Conservation (phyloP, 257 asterid species). For the Petunia secreta region DNA sequence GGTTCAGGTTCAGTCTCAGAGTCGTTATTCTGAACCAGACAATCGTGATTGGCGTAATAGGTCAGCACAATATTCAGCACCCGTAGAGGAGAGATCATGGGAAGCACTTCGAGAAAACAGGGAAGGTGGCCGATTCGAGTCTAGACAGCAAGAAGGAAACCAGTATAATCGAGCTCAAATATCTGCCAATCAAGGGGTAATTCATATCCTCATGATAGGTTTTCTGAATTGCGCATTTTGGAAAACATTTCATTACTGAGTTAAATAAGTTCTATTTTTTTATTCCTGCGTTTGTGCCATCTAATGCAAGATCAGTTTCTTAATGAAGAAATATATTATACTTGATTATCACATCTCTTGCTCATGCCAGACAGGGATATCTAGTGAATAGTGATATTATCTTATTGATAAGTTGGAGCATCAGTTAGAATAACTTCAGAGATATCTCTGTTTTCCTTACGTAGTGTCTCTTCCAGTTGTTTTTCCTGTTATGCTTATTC, state of each 20-base stretch:
- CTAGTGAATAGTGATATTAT: not conserved
- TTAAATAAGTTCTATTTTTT: not conserved
- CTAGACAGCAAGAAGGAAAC: constrained; percentile 25
- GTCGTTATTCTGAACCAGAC: constrained; percentile 70
- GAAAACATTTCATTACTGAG: constrained; percentile 3
- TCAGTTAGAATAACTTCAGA: constrained; percentile 14
- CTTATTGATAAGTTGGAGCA: not conserved
- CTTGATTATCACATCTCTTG: not conserved
- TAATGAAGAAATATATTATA: constrained; percentile 16
- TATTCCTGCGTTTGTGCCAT: not conserved
- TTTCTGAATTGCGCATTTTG: not conserved
- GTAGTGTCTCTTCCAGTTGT: not conserved
- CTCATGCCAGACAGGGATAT: not conserved
- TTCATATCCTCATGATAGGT: constrained; percentile 6
- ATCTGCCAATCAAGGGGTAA: constrained; percentile 62
- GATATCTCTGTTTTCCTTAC: not conserved
- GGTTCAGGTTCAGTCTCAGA: constrained; percentile 46
- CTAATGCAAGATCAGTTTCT: not conserved
- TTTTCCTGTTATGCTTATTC: not conserved
- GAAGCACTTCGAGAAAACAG: constrained; percentile 51
- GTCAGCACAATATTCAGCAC: constrained; percentile 42
- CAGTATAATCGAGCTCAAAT: constrained; percentile 46
- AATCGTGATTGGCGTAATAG: constrained; percentile 67
- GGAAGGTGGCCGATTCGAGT: constrained; percentile 22
- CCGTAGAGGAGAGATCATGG: constrained; percentile 54